phyloP scores from a whole-genome alignment of 176 grass and related monocot genomes.

The Oryza glaberrima region DNA sequence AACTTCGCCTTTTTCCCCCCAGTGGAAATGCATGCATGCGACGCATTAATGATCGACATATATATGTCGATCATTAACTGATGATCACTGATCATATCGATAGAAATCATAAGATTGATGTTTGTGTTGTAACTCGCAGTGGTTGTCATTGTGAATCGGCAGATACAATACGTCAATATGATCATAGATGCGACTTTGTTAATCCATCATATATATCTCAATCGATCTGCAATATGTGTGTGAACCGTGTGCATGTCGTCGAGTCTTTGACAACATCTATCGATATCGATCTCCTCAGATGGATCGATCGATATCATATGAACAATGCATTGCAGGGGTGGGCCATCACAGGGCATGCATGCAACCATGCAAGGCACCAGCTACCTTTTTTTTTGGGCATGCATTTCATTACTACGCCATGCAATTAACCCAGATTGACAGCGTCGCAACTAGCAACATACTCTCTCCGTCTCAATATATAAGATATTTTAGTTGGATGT shows the following conservation, averaged over 20 bases:
- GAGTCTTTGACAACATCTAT: not conserved
- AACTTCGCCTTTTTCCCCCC: not conserved
- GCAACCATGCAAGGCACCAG: too few relatives aligned
- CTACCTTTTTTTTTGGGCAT: too few relatives aligned
- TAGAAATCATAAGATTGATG: not conserved
- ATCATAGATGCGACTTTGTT: not conserved
- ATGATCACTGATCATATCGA: not conserved
- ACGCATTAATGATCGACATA: not conserved
- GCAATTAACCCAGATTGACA: too few relatives aligned
- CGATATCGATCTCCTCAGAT: not conserved
- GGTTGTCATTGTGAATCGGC: not conserved
- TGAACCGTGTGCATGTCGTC: not conserved
- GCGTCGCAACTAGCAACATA: too few relatives aligned
- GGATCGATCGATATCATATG: too few relatives aligned
- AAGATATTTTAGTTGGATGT: too few relatives aligned
- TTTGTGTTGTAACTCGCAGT: not conserved
- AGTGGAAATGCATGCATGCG: conserved; percentile 2
- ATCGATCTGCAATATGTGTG: too few relatives aligned
- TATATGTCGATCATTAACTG: too few relatives aligned
- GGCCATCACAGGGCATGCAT: not conserved
- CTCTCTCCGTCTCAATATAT: too few relatives aligned
- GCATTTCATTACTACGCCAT: too few relatives aligned
- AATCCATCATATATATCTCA: not conserved
- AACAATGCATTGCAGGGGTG: too few relatives aligned
- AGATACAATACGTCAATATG: not conserved